phyloP scores from a whole-genome alignment of 495 filamentous ascomycete species.

The Articulospora tetracladia region DNA sequence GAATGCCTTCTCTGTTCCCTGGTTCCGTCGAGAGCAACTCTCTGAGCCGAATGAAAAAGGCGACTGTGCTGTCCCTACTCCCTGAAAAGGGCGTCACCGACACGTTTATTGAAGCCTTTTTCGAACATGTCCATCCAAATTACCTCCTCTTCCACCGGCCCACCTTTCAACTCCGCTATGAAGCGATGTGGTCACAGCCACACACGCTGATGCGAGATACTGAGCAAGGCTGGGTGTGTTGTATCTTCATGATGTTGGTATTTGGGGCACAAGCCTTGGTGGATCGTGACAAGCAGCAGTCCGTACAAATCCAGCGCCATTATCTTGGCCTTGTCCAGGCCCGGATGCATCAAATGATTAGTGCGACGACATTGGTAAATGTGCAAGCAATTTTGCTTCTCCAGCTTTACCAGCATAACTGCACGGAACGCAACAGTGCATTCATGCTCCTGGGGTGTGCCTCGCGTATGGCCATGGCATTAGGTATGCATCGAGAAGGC shows the following conservation, averaged over 20 bases:
- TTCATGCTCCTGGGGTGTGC: slow-evolving; percentile 43
- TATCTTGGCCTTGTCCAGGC: slow-evolving; percentile 33
- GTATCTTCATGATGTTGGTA: slow-evolving; percentile 41
- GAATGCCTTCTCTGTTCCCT: slow-evolving; percentile 4
- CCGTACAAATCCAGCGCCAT: slow-evolving; percentile 31
- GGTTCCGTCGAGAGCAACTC: slow-evolving; percentile 3
- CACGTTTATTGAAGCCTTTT: slow-evolving; percentile 36
- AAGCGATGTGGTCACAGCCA: slow-evolving; percentile 32
- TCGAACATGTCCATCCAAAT: slow-evolving; percentile 39
- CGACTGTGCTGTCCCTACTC: slow-evolving; percentile 23
- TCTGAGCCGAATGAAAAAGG: slow-evolving; percentile 7
- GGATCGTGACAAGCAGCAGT: slow-evolving; percentile 23
- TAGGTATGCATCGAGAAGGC: slow-evolving; percentile 45
- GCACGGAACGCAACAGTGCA: slow-evolving; percentile 35
- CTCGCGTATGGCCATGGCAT: slow-evolving; percentile 38
- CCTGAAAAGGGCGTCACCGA: slow-evolving; percentile 31
- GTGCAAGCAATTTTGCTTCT: slow-evolving; percentile 44
- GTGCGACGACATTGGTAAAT: slow-evolving; percentile 37
- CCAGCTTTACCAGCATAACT: slow-evolving; percentile 42
- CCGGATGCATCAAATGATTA: slow-evolving; percentile 29
- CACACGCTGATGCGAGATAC: slow-evolving; percentile 17
- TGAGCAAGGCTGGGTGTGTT: slow-evolving; percentile 39
- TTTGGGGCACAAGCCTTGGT: slow-evolving; percentile 33
- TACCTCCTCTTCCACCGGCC: slow-evolving; percentile 41
- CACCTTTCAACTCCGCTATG: slow-evolving; percentile 38